Evolutionary conservation across 306 rosid genomes (phyloP), one percentile per base, ranked within the genome.

Genomic region (Medicago lupulina): DNA sequence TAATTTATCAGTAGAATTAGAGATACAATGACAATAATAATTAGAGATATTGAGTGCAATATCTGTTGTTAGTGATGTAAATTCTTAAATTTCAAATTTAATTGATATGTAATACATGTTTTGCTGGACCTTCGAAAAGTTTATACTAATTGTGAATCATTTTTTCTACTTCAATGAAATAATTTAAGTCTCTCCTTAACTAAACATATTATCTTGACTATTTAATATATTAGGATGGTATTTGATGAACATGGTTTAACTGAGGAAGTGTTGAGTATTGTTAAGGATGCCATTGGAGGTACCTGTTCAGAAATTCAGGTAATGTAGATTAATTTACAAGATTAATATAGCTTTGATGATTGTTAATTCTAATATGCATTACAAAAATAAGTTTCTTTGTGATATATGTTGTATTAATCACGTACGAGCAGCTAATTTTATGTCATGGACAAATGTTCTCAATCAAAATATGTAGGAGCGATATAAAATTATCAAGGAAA

Each of bases 251-350:
- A 87, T 76, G 96, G 88, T 67, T 15, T 76, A 51, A 84, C 82
- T 66, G 85, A 86, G 68, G 93, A 94, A 70, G 88, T 87, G 9
- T 70, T 83, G 68, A 84, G 81, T 44, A n/a, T 61, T 69, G 84
- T 91, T 70, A 77, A 84, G 31, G 73, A 85, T 57, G 75, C 65
- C 76, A 71, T 92, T 76, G 85, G 85, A 55, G 83, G 83, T 4
- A 76, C 83, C 14, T 40, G 49, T 60, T 79, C 38, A 40, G 88
- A 94, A 79, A 87, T 90, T 51, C 82, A 82, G 96, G 98, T 94
- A 83, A 80, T 55, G 68, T 75, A 70, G 41, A 54, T 40, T 61
- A 59, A 57, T 39, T 67, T 13, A 43, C 38, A 44, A 40, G 47
- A 51, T 51, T 21, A 46, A 25, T 67, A 47, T 51, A 40, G 69